phyloP scores from a whole-genome alignment of 2,329 filamentous ascomycete genomes.

The Paramyrothecium roridum region DNA sequence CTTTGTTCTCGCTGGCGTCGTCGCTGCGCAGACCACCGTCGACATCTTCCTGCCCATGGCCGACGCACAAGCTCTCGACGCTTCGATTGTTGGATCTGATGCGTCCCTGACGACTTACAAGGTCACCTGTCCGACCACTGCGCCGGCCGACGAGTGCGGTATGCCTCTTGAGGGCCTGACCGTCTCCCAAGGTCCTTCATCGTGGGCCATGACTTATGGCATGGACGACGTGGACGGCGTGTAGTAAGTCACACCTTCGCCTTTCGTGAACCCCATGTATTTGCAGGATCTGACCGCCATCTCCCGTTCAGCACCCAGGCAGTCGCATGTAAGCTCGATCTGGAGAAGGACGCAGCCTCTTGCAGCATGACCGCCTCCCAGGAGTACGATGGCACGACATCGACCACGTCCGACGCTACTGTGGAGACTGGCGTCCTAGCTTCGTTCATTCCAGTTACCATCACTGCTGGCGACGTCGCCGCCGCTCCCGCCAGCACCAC shows the following conservation, averaged over 20 bases:
- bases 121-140: slow-evolving; percentile 18
- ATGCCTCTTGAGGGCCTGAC: slow-evolving; percentile 12
- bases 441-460: slow-evolving; percentile 2
- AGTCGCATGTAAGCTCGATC: slow-evolving; percentile 19
- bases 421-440: slow-evolving; percentile 11
- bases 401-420: slow-evolving; percentile 9
- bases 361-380: slow-evolving; percentile 14
- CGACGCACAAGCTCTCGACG: slow-evolving; percentile 17
- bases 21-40: slow-evolving; percentile 20
- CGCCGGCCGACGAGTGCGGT: slow-evolving; percentile 19
- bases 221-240: slow-evolving; percentile 5
- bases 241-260: slow-evolving; percentile 10
- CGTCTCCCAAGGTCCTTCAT: slow-evolving; percentile 23
- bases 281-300: background rate
- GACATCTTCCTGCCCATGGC: slow-evolving; percentile 21
- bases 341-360: slow-evolving; percentile 14
- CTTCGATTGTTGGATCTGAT: slow-evolving; percentile 25
- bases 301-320: slow-evolving; percentile 12
- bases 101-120: slow-evolving; percentile 24
- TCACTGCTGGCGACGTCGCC: slow-evolving; percentile 2
- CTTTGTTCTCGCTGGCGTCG: slow-evolving; percentile 15
- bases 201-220: slow-evolving; percentile 14
- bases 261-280: no score
- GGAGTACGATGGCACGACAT: background rate
- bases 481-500: slow-evolving; percentile 1